Base-by-base conservation (phyloP, 192 early-diverging fungal species). In the Mortierella alpina region DNA sequence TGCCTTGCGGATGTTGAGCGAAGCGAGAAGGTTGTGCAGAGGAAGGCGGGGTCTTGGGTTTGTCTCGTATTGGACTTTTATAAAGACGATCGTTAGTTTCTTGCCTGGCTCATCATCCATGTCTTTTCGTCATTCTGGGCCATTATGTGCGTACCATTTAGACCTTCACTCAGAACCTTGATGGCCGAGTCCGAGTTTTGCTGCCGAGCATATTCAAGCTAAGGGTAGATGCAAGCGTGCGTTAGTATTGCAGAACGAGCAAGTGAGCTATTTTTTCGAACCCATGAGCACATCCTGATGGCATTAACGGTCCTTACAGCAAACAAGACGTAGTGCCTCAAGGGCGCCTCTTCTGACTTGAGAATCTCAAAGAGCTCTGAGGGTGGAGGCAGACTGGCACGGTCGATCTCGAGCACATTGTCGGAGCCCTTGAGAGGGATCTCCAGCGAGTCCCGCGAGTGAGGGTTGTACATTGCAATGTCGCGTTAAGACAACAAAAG, bases 121-220 rank as follows among this genome's bases (percentile, higher is more conserved):
- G 31, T 31, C 31, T 31, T 42, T 11, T 45, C 9, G 46, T 15
- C 39, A 40, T n/a, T 17, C 41, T 47, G 22, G 4, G 59, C 14
- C 31, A 31, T 3, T n/a, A 42, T 44, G 45, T 23, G 14, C 47
- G 68, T 85, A 85, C 86, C 69, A 66, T 82, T 66, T 23, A 93
- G 76, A 7, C 90, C 91, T 20, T 86, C 85, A 39, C 82, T 86
- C 39, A 92, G 66, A 9, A 90, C 86, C 23, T 75, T 84, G 15
- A 92, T 87, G 7, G 89, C 86, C 56, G 89, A 85, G 6, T 92
- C 88, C 17, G 85, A 68, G 47, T 88, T 86, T 11, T 86, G 85
- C 59, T 93, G 90, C 59, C 88, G 86, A 68, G 90, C 90, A 84
- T 94, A 96, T 77, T 94, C 94, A 40, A 91, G 83, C 86, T 92